A percentile compares a stretch with the other conserved stretches of the same genome.
These are phyloP conservation scores for Apiotrichum brassicae DNA, from an alignment of 1,284 basidiomycete genomes.

Conservation along the genomic window DNA sequence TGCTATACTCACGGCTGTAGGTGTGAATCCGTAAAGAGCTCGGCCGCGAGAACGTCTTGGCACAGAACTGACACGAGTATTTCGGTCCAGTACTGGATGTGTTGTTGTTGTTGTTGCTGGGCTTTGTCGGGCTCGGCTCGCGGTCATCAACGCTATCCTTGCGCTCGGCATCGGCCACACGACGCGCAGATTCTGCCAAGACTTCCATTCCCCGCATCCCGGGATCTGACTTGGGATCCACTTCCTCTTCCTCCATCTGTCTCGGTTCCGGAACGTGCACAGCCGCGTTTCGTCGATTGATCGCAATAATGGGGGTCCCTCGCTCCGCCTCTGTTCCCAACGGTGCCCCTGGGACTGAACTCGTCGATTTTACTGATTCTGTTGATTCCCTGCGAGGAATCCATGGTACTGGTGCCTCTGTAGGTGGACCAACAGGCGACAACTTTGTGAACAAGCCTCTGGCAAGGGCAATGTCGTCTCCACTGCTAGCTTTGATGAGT, in stretches of 20 bases:
- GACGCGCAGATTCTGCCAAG: conserved; percentile 32
- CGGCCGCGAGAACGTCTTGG: conserved; percentile 41
- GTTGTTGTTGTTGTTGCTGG: neutral
- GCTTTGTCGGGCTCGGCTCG: conserved; percentile 12
- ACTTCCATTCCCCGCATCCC: conserved; percentile 42
- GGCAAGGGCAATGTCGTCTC: conserved; percentile 31
- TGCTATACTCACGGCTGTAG: conserved; percentile 39
- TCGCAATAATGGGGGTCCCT: neutral
- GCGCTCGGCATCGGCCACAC: conserved; percentile 32
- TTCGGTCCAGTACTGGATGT: conserved; percentile 30
- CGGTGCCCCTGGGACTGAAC: neutral
- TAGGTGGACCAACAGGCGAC: neutral
- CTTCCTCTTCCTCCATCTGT: conserved; percentile 15
- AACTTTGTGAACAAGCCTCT: conserved; percentile 5
- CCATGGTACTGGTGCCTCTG: conserved; percentile 2
- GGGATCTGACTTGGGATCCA: conserved; percentile 20
- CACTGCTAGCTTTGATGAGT: conserved; percentile 35
- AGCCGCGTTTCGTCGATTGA: neutral
- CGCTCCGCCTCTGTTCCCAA: neutral
- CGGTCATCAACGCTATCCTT: conserved; percentile 10
- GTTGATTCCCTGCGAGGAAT: conserved; percentile 26
- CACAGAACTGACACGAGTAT: conserved; percentile 40
- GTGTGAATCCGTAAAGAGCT: conserved; percentile 42
- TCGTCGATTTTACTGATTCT: conserved; percentile 18
- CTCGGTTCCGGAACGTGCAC: neutral